Conservation (phyloP, 805 yeast genomes). For the Zygotorulaspora danielsina region DNA sequence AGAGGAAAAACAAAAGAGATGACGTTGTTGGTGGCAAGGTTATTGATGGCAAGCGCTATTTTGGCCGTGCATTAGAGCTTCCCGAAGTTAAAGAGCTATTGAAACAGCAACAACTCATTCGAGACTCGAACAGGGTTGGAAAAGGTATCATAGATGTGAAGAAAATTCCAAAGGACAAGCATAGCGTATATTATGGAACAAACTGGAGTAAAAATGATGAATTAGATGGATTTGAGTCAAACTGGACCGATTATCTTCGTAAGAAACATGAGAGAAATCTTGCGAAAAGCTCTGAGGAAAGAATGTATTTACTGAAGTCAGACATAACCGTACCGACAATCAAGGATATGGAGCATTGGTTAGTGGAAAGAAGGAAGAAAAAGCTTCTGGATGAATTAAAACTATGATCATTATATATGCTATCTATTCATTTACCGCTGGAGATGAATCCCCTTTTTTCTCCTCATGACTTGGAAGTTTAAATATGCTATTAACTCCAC, state of each 20-base stretch:
- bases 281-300: not conserved
- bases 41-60: slow-evolving; percentile 61
- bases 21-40: slow-evolving; percentile 25
- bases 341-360: slow-evolving; percentile 42
- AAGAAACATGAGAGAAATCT: slow-evolving; percentile 16
- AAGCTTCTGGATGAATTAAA: slow-evolving; percentile 38
- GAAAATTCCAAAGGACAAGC: slow-evolving; percentile 12
- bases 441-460: slow-evolving; percentile 4
- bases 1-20: slow-evolving; percentile 19
- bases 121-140: slow-evolving; percentile 20
- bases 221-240: slow-evolving; percentile 12
- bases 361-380: slow-evolving; percentile 44
- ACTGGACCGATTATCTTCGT: slow-evolving; percentile 18
- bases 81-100: slow-evolving; percentile 61
- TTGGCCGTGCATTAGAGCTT: slow-evolving; percentile 77
- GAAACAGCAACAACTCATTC: slow-evolving; percentile 33
- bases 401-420: slow-evolving; percentile 8
- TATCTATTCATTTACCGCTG: not conserved
- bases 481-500: slow-evolving; percentile 28
- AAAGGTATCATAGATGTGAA: slow-evolving; percentile 10
- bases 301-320: not conserved
- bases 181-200: slow-evolving; percentile 6
- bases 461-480: slow-evolving; percentile 28
- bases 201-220: not conserved
- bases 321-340: slow-evolving; percentile 30